Conservation (phyloP, 2,329 filamentous ascomycete species). For the Colletotrichum lindemuthianum region DNA sequence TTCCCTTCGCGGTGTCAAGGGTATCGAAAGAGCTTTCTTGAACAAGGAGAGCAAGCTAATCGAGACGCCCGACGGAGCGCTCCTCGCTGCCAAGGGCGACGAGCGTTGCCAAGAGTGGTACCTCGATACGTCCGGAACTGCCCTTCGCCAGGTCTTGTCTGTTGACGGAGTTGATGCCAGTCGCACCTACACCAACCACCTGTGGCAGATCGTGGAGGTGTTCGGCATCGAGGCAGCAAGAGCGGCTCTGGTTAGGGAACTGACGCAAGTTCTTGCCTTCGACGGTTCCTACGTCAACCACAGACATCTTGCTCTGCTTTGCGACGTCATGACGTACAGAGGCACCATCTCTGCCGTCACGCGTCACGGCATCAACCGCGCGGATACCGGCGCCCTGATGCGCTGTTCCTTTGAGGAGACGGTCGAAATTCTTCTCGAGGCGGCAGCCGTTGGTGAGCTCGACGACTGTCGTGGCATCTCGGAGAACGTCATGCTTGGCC, state of each 20-base stretch:
- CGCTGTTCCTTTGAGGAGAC: constrained; percentile 99
- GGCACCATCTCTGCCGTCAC: constrained; percentile 96
- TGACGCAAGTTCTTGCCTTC: constrained; percentile 94
- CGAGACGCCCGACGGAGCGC: constrained; percentile 74
- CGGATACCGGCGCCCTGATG: constrained; percentile 98
- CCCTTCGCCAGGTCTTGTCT: constrained; percentile 83
- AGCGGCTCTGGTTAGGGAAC: constrained; percentile 84
- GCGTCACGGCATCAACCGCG: constrained; percentile 97
- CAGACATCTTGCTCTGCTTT: constrained; percentile 92
- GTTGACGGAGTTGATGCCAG: constrained; percentile 88
- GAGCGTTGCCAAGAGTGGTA: constrained; percentile 90
- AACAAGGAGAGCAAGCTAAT: constrained; percentile 80
- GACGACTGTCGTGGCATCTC: constrained; percentile 98
- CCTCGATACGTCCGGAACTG: constrained; percentile 91
- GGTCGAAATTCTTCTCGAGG: constrained; percentile 96
- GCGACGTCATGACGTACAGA: constrained; percentile 97
- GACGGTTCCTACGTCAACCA: constrained; percentile 99
- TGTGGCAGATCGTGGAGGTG: constrained; percentile 93
- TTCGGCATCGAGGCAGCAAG: constrained; percentile 97
- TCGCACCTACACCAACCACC: constrained; percentile 93
- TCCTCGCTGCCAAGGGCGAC: constrained; percentile 79
- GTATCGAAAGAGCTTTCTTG: constrained; percentile 92
- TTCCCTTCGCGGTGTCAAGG: constrained; percentile 88
- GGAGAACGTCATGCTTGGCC: constrained; percentile 98
- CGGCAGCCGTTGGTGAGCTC: constrained; percentile 91